These are phyloP conservation scores for Trypanosoma brucei DNA, from an alignment of 208 protist genomes.

Conservation along the genomic window DNA sequence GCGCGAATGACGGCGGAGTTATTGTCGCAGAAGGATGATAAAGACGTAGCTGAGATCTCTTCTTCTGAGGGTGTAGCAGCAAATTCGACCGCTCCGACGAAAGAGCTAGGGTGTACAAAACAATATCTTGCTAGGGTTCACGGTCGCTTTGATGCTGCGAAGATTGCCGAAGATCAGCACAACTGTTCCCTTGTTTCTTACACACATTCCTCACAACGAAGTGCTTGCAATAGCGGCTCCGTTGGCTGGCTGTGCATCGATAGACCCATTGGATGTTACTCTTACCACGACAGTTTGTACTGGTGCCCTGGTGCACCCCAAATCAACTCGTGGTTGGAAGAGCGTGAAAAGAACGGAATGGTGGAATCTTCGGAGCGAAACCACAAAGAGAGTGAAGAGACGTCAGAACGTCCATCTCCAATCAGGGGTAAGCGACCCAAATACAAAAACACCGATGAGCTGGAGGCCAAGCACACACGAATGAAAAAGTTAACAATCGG, in stretches of 20 bases:
- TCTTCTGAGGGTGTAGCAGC: background rate
- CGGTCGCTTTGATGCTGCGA: slow-evolving; percentile 35
- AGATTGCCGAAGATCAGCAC: slow-evolving; percentile 36
- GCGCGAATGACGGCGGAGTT: slow-evolving; percentile 39
- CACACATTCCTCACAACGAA: background rate
- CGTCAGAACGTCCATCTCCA: too few species aligned
- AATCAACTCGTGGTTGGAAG: slow-evolving; percentile 21
- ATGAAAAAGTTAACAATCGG: slow-evolving; percentile 59
- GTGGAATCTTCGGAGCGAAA: background rate
- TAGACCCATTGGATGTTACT: slow-evolving; percentile 62
- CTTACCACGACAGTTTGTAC: slow-evolving; percentile 66
- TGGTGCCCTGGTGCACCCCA: slow-evolving; percentile 41
- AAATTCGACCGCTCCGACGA: background rate
- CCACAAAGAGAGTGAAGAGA: too few species aligned
- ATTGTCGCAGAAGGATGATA: slow-evolving; percentile 38
- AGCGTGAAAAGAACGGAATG: slow-evolving; percentile 2
- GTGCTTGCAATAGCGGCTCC: background rate
- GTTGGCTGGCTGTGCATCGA: slow-evolving; percentile 21
- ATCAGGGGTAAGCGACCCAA: background rate
- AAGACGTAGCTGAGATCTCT: background rate
- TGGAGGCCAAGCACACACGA: slow-evolving; percentile 9
- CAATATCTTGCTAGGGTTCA: slow-evolving; percentile 59
- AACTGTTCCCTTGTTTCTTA: slow-evolving; percentile 20
- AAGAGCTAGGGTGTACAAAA: slow-evolving; percentile 27
- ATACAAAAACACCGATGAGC: background rate